Evolutionary conservation across 164 flowering plant genomes (phyloP).

Genomic region (Cinnamomum micranthum): DNA sequence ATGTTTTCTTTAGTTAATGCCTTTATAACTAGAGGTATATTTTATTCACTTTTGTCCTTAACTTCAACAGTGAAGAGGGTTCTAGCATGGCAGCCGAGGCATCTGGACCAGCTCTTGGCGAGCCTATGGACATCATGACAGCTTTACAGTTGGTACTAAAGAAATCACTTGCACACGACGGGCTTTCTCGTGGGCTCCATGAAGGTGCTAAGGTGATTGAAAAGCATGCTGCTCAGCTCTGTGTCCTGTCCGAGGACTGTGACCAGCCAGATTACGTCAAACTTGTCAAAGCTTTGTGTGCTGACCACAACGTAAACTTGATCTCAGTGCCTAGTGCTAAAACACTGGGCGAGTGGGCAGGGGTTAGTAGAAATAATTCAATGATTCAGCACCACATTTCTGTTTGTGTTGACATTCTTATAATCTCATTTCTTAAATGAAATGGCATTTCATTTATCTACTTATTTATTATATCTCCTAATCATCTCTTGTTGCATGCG

Average conservation of each 20-base stretch:
- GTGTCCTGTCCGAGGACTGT: constrained; percentile 80
- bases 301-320: constrained; percentile 63
- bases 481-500: too few relatives aligned
- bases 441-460: neutral
- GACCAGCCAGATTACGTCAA: constrained; percentile 73
- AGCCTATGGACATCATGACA: constrained; percentile 59
- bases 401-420: neutral
- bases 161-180: constrained; percentile 70
- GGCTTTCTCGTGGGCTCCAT: constrained; percentile 65
- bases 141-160: constrained; percentile 60
- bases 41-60: neutral
- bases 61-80: constrained; percentile 37
- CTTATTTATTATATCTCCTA: too few relatives aligned
- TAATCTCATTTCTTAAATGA: too few relatives aligned
- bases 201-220: constrained; percentile 78
- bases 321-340: constrained; percentile 72
- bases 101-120: constrained; percentile 42
- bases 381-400: neutral
- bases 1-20: neutral
- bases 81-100: constrained; percentile 28
- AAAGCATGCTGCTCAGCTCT: constrained; percentile 74
- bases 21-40: neutral
- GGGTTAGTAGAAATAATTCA: constrained; percentile 33
- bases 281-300: constrained; percentile 70
- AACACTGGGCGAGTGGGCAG: constrained; percentile 86